These are phyloP conservation scores for Leptomonas pyrrhocoris DNA, from an alignment of 208 protist species.

Conservation along the genomic window DNA sequence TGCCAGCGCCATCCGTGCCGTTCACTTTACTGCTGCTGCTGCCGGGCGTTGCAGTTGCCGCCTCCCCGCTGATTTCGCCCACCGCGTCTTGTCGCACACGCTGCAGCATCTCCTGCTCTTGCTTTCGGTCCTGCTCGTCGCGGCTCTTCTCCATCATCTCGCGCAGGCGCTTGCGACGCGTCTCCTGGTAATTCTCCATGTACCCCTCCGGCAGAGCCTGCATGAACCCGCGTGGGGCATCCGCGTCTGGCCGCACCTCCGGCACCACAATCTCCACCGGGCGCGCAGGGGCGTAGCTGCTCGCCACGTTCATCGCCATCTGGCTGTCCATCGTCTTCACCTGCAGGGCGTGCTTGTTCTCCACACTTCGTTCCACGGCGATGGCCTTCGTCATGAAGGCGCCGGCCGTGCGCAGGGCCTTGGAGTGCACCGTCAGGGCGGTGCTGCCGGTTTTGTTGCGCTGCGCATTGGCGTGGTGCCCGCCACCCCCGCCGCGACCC, in stretches of 20 bases:
- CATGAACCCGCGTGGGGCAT: slow-evolving; percentile 84
- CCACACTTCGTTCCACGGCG: slow-evolving; percentile 46
- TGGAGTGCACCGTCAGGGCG: slow-evolving; percentile 67
- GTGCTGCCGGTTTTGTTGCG: slow-evolving; percentile 25
- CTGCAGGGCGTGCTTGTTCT: slow-evolving; percentile 72
- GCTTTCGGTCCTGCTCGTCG: slow-evolving; percentile 71
- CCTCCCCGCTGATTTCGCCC: slow-evolving; percentile 6
- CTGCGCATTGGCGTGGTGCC: not conserved
- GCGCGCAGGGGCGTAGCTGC: slow-evolving; percentile 81
- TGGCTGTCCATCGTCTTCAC: slow-evolving; percentile 91
- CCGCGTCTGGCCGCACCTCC: slow-evolving; percentile 63
- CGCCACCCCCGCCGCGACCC: not conserved
- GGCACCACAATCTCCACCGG: slow-evolving; percentile 82
- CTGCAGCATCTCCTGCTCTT: slow-evolving; percentile 72
- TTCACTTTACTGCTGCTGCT: not conserved
- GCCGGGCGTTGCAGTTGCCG: not conserved
- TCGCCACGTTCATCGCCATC: slow-evolving; percentile 85
- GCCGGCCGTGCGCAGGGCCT: slow-evolving; percentile 61
- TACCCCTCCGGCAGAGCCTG: slow-evolving; percentile 74
- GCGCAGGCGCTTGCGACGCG: slow-evolving; percentile 76
- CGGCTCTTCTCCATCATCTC: slow-evolving; percentile 86
- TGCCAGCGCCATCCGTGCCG: not conserved
- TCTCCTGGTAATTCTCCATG: slow-evolving; percentile 66
- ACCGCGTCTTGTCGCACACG: slow-evolving; percentile 43
- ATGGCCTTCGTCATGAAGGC: slow-evolving; percentile 78